These are phyloP conservation scores for Nicotiana obtusifolia DNA, from an alignment of 257 asterid genomes.

Conservation along the genomic window DNA sequence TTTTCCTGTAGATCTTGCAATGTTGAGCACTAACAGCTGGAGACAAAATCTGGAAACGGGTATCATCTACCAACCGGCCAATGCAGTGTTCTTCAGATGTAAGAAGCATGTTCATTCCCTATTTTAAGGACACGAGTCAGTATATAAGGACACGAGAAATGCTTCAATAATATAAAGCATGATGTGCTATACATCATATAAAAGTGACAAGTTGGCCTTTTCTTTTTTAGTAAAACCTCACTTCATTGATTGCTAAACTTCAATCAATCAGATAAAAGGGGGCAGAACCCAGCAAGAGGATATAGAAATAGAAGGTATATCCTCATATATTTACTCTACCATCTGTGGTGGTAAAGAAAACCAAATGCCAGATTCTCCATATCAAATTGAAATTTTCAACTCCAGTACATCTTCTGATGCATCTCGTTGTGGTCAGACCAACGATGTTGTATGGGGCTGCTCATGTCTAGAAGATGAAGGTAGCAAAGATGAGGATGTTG, in stretches of 20 bases:
- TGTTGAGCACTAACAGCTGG: conserved; percentile 83
- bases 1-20: conserved; percentile 77
- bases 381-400: not conserved
- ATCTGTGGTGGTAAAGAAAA: not conserved
- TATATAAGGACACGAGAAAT: not conserved
- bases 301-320: not conserved
- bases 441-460: no score
- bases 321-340: not conserved
- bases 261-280: not conserved
- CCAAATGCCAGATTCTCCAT: not conserved
- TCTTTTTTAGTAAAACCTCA: not conserved
- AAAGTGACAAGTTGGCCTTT: not conserved
- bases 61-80: conserved; percentile 79
- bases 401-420: not conserved
- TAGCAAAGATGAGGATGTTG: no score
- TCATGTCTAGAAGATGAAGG: no score
- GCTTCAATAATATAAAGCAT: not conserved
- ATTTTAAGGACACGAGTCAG: not conserved
- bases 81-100: conserved; percentile 69
- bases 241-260: not conserved
- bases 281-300: not conserved
- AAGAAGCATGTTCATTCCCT: conserved; percentile 87
- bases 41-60: conserved; percentile 60
- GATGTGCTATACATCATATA: not conserved
- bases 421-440: no score